Conservation (phyloP, 1,139 yeast genomes). For the Suhomyces bolitotheri region DNA sequence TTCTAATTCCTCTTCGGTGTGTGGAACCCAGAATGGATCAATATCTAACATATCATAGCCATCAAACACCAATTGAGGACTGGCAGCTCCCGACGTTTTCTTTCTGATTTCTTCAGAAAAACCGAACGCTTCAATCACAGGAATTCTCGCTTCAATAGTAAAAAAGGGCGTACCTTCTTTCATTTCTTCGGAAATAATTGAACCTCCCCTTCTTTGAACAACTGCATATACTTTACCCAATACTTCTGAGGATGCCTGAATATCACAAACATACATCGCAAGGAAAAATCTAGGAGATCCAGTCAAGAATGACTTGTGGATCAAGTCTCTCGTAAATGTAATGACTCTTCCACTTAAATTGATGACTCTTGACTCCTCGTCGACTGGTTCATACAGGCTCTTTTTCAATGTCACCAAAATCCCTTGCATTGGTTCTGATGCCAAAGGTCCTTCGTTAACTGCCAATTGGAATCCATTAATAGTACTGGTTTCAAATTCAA, state of each 20-base stretch:
- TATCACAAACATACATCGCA: constrained; percentile 92
- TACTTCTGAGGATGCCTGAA: constrained; percentile 93
- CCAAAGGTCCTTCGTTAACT: constrained; percentile 80
- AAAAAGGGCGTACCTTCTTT: constrained; percentile 98
- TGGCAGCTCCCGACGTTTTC: constrained; percentile 94
- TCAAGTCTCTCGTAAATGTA: constrained; percentile 69
- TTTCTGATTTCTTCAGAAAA: constrained; percentile 93
- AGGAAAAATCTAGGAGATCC: constrained; percentile 89
- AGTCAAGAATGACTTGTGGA: constrained; percentile 66
- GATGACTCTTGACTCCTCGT: constrained; percentile 30
- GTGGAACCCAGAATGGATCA: constrained; percentile 99
- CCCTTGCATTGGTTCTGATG: constrained; percentile 87
- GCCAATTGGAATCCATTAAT: constrained; percentile 86
- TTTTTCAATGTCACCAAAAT: constrained; percentile 53
- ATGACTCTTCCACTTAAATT: constrained; percentile 70
- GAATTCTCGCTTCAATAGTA: constrained; percentile 79
- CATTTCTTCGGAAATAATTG: constrained; percentile 87
- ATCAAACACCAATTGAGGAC: constrained; percentile 88
- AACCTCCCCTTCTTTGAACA: constrained; percentile 84
- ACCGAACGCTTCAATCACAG: constrained; percentile 96
- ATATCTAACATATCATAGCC: constrained; percentile 85
- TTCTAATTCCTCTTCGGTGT: constrained; percentile 93
- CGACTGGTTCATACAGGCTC: constrained; percentile 26
- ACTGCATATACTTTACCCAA: constrained; percentile 95
- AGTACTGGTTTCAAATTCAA: constrained; percentile 64